phyloP scores from a whole-genome alignment of 129 eudicot species.

The Ambrosia artemisiifolia region DNA sequence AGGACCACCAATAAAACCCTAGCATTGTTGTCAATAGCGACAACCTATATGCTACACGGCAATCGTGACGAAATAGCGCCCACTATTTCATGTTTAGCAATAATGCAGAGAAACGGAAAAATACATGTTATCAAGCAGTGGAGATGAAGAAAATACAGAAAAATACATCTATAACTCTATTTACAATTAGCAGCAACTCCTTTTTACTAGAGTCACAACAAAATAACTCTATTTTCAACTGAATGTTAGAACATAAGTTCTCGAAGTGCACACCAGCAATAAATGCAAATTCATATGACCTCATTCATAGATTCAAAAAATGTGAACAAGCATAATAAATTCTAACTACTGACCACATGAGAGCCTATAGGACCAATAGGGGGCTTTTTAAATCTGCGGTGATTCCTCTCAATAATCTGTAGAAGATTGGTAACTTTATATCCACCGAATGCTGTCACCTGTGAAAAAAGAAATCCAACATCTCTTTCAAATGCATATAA shows the following conservation, averaged over 20 bases:
- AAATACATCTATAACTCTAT: too few species aligned
- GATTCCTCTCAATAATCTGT: slow-evolving; percentile 70
- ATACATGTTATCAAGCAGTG: too few species aligned
- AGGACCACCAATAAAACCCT: too few species aligned
- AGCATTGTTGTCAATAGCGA: too few species aligned
- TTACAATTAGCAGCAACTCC: background rate
- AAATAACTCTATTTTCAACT: slow-evolving; percentile 3
- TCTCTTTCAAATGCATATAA: background rate
- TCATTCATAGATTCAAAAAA: slow-evolving; percentile 12
- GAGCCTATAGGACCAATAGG: slow-evolving; percentile 97
- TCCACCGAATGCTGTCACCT: slow-evolving; percentile 98
- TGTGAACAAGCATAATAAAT: slow-evolving; percentile 3
- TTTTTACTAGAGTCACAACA: background rate
- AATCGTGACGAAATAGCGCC: too few species aligned
- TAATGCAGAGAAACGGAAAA: too few species aligned
- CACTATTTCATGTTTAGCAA: too few species aligned
- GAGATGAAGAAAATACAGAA: too few species aligned
- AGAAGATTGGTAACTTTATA: slow-evolving; percentile 61
- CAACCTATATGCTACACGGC: too few species aligned
- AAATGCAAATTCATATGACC: slow-evolving; percentile 9
- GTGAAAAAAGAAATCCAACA: background rate
- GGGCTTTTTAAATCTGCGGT: slow-evolving; percentile 58
- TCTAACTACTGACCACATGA: slow-evolving; percentile 65
- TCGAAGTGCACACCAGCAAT: background rate
- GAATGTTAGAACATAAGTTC: background rate